These are phyloP conservation scores for Boletus pseudopeckii DNA, from an alignment of 768 basidiomycete genomes.

Conservation along the genomic window DNA sequence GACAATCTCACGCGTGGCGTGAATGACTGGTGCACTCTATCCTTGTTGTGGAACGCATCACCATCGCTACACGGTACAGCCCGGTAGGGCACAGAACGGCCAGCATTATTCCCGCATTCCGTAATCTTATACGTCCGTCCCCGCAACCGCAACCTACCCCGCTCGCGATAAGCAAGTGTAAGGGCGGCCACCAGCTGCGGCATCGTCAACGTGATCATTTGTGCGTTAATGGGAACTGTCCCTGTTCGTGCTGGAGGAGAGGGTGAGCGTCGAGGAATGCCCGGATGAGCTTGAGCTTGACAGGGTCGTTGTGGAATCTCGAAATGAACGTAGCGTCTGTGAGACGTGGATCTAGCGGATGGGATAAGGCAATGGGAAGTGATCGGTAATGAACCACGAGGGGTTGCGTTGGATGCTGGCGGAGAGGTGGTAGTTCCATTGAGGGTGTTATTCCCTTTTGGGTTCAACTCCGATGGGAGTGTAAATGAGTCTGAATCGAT, in stretches of 20 bases:
- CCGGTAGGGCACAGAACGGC: conserved; percentile 9
- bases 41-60: conserved; percentile 1
- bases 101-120: conserved; percentile 8
- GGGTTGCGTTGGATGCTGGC: not conserved
- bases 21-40: not conserved
- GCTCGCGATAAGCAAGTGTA: conserved; percentile 26
- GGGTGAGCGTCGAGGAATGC: conserved; percentile 22
- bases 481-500: not conserved
- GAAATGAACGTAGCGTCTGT: conserved; percentile 25
- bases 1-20: conserved; percentile 10
- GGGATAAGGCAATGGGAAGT: conserved; percentile 2
- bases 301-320: conserved; percentile 6
- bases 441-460: not conserved
- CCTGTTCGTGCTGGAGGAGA: conserved; percentile 22
- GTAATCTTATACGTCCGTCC: conserved; percentile 8
- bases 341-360: not conserved
- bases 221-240: conserved; percentile 1
- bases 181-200: conserved; percentile 32
- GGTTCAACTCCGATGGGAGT: not conserved
- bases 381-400: conserved; percentile 1
- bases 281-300: conserved; percentile 2
- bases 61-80: not conserved
- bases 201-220: conserved; percentile 24
- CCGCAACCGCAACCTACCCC: conserved; percentile 17
- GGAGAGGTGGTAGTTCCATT: not conserved